A percentile compares a stretch with the other conserved stretches of the same genome.
These are phyloP conservation scores for Flagelloscypha sp. DNA, from an alignment of 768 basidiomycete genomes.

Conservation along the genomic window DNA sequence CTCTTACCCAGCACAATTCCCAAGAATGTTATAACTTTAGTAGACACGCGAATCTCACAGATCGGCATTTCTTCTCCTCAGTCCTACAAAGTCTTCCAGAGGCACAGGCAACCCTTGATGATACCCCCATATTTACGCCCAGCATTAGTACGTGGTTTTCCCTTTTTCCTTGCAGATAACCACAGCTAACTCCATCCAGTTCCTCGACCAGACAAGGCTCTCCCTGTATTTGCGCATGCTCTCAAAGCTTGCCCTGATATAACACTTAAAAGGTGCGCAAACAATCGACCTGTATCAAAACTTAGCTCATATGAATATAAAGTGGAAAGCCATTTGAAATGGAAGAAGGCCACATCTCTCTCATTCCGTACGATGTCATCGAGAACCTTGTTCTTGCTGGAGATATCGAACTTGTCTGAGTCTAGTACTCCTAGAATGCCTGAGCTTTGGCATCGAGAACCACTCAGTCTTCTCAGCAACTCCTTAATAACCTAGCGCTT, in stretches of 20 bases:
- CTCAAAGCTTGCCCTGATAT: conserved; percentile 59
- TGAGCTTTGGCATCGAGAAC: no score
- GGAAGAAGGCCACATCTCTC: conserved; percentile 72
- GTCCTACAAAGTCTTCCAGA: conserved; percentile 80
- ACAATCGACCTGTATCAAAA: background rate
- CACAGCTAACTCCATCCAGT: no score
- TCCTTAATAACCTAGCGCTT: no score
- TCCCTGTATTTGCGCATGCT: conserved; percentile 79
- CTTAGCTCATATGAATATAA: background rate
- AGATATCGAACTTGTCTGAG: conserved; percentile 74
- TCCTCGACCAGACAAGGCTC: conserved; percentile 63
- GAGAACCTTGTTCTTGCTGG: conserved; percentile 66
- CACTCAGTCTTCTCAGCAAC: no score
- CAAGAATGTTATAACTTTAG: background rate
- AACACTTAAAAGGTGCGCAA: conserved; percentile 58
- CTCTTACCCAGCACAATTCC: background rate
- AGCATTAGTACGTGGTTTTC: conserved; percentile 53
- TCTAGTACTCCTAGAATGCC: no score
- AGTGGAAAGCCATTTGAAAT: conserved; percentile 70
- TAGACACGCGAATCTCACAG: conserved; percentile 71
- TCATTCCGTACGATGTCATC: conserved; percentile 69
- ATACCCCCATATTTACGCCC: conserved; percentile 59
- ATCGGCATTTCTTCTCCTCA: conserved; percentile 69
- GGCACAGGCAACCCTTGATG: conserved; percentile 69
- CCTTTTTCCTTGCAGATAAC: conserved; percentile 9